A percentile compares a stretch with the other conserved stretches of the same genome.
phyloP scores from a whole-genome alignment of 2,329 filamentous ascomycete genomes.

The Ascochyta koolunga region DNA sequence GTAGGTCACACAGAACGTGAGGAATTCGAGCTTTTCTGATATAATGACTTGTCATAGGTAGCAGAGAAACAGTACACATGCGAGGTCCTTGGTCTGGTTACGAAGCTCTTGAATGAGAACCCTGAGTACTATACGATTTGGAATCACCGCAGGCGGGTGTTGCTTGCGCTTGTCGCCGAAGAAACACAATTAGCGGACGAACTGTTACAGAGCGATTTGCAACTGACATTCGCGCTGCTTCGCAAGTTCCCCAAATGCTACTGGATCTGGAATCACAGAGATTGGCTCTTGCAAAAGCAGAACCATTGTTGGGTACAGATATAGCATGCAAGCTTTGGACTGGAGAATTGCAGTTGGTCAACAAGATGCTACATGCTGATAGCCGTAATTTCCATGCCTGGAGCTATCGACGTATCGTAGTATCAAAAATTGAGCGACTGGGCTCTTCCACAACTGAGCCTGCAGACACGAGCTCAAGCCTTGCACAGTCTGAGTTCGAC shows the following conservation, averaged over 20 bases:
- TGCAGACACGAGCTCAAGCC: conserved; percentile 51
- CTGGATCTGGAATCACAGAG: conserved; percentile 97
- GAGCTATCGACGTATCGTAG: conserved; percentile 83
- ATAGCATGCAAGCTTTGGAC: conserved; percentile 75
- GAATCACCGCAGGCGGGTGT: conserved; percentile 80
- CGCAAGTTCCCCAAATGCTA: conserved; percentile 94
- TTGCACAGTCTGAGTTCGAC: conserved; percentile 80
- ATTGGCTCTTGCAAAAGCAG: conserved; percentile 82
- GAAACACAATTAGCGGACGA: conserved; percentile 49
- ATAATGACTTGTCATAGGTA: conserved; percentile 41
- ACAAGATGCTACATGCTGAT: conserved; percentile 87
- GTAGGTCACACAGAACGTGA: conserved; percentile 48
- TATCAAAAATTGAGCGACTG: conserved; percentile 73
- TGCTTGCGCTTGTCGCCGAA: conserved; percentile 64
- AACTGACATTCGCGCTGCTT: conserved; percentile 83
- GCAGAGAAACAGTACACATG: conserved; percentile 56
- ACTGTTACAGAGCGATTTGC: conserved; percentile 74
- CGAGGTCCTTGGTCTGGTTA: conserved; percentile 70
- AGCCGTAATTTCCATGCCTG: conserved; percentile 95
- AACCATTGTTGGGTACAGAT: conserved; percentile 63
- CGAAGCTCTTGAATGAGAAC: conserved; percentile 76
- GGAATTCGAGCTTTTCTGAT: background rate
- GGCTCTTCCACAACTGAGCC: background rate
- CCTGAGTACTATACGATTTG: conserved; percentile 91
- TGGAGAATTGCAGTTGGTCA: conserved; percentile 79